These are phyloP conservation scores for Calonectria pseudoturangicola DNA, from an alignment of 2,329 filamentous ascomycete species.

Conservation along the genomic window DNA sequence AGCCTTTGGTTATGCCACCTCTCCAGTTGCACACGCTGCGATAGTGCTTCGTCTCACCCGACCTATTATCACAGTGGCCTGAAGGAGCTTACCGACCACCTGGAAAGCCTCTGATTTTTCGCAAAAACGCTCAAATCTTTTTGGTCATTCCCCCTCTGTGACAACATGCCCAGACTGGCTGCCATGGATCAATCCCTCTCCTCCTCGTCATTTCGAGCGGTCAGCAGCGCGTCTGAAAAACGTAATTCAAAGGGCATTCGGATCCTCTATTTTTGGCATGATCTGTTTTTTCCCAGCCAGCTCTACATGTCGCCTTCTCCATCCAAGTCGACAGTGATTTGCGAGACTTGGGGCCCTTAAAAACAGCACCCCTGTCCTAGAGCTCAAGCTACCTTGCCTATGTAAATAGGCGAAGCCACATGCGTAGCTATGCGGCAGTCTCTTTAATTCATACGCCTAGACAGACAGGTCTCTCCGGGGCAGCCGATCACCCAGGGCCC, in stretches of 20 bases:
- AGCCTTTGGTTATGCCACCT: not conserved
- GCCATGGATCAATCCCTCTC: slow-evolving; percentile 45
- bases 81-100: slow-evolving; percentile 44
- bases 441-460: slow-evolving; percentile 13
- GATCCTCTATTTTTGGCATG: slow-evolving; percentile 12
- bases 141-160: not conserved
- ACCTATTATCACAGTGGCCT: slow-evolving; percentile 45
- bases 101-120: slow-evolving; percentile 40
- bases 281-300: slow-evolving; percentile 18
- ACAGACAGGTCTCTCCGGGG: slow-evolving; percentile 26
- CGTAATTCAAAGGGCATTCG: not conserved
- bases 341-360: slow-evolving; percentile 8
- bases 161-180: slow-evolving; percentile 40
- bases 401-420: slow-evolving; percentile 23
- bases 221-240: slow-evolving; percentile 4
- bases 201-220: slow-evolving; percentile 14
- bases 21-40: slow-evolving; percentile 24
- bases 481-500: slow-evolving; percentile 44
- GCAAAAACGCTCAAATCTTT: slow-evolving; percentile 19
- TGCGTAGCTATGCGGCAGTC: not conserved
- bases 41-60: slow-evolving; percentile 39
- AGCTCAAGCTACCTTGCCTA: slow-evolving; percentile 14
- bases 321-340: slow-evolving; percentile 4
- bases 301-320: slow-evolving; percentile 18
- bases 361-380: slow-evolving; percentile 1